Percentiles rank a stretch among this genome's conserved stretches.
These are phyloP conservation scores for Plasmodium cynomolgi DNA, from an alignment of 169 alveolate species.

Conservation along the genomic window DNA sequence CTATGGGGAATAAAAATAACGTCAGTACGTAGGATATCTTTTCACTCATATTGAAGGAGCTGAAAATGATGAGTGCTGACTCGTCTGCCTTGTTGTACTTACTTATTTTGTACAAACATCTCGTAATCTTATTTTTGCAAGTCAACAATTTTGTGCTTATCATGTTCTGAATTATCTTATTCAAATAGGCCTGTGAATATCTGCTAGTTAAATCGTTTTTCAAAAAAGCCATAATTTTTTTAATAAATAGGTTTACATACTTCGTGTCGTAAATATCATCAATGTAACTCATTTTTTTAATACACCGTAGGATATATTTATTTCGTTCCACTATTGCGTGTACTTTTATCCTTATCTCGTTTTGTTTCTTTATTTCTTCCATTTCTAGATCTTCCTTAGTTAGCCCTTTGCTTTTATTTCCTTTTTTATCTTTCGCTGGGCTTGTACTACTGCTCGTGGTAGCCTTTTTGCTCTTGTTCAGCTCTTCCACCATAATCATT, in stretches of 20 bases:
- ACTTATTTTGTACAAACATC: slow-evolving; percentile 68
- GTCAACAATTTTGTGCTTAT: slow-evolving; percentile 37
- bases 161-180: slow-evolving; percentile 43
- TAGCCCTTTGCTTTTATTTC: slow-evolving; percentile 20
- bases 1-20: slow-evolving; percentile 62
- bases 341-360: slow-evolving; percentile 25
- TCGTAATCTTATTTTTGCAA: slow-evolving; percentile 51
- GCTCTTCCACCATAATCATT: slow-evolving; percentile 58
- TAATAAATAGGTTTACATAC: slow-evolving; percentile 57
- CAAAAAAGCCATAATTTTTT: slow-evolving; percentile 64
- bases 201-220: slow-evolving; percentile 69
- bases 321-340: slow-evolving; percentile 51
- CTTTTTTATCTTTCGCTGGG: slow-evolving; percentile 26
- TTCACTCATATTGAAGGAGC: slow-evolving; percentile 63
- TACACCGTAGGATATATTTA: slow-evolving; percentile 59
- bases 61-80: slow-evolving; percentile 56
- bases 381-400: slow-evolving; percentile 73
- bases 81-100: slow-evolving; percentile 69
- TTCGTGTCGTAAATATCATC: slow-evolving; percentile 30
- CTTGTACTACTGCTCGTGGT: not conserved
- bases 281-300: slow-evolving; percentile 55
- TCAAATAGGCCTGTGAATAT: slow-evolving; percentile 50
- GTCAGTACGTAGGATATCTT: slow-evolving; percentile 62
- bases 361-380: slow-evolving; percentile 70
- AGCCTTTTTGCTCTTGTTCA: slow-evolving; percentile 24